Evolutionary conservation across 2,329 filamentous ascomycete species (phyloP).

Genomic region (Colletotrichum magnum): DNA sequence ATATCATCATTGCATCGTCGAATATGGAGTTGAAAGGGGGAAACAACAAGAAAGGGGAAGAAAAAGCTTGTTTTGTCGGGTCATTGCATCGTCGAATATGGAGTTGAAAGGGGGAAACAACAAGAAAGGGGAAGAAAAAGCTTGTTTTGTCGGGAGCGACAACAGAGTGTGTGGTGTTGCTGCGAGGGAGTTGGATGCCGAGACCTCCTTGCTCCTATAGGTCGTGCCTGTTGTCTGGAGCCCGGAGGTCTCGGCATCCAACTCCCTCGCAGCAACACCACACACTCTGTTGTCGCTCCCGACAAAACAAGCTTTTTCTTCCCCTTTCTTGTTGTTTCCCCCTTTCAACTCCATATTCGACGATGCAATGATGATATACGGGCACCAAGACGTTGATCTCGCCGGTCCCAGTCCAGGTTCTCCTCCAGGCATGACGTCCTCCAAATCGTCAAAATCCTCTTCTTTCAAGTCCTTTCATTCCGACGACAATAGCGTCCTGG

Average conservation of each 20-base stretch:
- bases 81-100: slow-evolving; percentile 36
- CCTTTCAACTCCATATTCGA: slow-evolving; percentile 9
- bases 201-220: too few species aligned
- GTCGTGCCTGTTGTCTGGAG: too few species aligned
- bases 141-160: slow-evolving; percentile 32
- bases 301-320: slow-evolving; percentile 37
- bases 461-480: slow-evolving; percentile 83
- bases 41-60: slow-evolving; percentile 21
- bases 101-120: slow-evolving; percentile 18
- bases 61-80: slow-evolving; percentile 38
- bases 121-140: slow-evolving; percentile 25
- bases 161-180: neutral
- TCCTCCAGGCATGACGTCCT: slow-evolving; percentile 83
- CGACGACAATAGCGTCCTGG: slow-evolving; percentile 78
- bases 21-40: slow-evolving; percentile 2
- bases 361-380: slow-evolving; percentile 42
- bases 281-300: slow-evolving; percentile 7
- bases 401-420: slow-evolving; percentile 55
- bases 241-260: slow-evolving; percentile 25
- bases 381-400: slow-evolving; percentile 40
- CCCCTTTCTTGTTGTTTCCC: slow-evolving; percentile 20
- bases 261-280: neutral
- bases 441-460: slow-evolving; percentile 92
- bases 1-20: slow-evolving; percentile 41
- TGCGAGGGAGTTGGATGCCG: slow-evolving; percentile 1